Percentiles rank a stretch among this genome's conserved stretches.
Conservation (phyloP, 2,329 filamentous ascomycete species). For the Mollisia scopiformis region DNA sequence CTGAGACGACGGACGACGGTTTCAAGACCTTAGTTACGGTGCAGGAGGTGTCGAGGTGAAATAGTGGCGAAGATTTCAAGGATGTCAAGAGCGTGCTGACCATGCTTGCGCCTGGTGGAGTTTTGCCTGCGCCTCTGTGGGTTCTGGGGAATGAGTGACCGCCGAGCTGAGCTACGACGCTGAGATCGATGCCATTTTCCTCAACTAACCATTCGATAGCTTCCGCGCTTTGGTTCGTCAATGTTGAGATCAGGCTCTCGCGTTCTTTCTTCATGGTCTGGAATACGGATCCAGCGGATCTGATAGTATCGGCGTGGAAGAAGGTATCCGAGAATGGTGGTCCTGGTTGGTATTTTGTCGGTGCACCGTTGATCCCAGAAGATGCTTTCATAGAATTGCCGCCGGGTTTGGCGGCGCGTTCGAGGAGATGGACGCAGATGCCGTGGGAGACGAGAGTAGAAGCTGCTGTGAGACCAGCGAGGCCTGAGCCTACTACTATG, state of each 20-base stretch:
- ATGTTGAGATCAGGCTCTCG: slow-evolving; percentile 48
- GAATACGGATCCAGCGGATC: slow-evolving; percentile 51
- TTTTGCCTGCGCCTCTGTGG: slow-evolving; percentile 57
- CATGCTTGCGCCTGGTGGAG: slow-evolving; percentile 62
- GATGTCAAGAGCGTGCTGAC: slow-evolving; percentile 55
- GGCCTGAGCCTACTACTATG: slow-evolving; percentile 66
- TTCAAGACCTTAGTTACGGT: slow-evolving; percentile 55
- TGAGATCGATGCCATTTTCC: slow-evolving; percentile 60
- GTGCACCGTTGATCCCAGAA: slow-evolving; percentile 66
- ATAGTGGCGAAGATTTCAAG: slow-evolving; percentile 51
- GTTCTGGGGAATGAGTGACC: slow-evolving; percentile 60
- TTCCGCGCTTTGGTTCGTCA: slow-evolving; percentile 50
- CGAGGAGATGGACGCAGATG: slow-evolving; percentile 58
- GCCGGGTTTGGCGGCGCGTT: slow-evolving; percentile 61
- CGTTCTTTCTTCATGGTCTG: slow-evolving; percentile 29
- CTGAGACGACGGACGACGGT: slow-evolving; percentile 43
- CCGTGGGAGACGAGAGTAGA: slow-evolving; percentile 56
- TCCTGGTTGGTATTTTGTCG: slow-evolving; percentile 56
- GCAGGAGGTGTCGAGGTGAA: slow-evolving; percentile 54
- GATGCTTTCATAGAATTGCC: slow-evolving; percentile 71
- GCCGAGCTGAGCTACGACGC: slow-evolving; percentile 59
- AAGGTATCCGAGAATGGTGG: slow-evolving; percentile 40
- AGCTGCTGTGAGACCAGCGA: slow-evolving; percentile 64
- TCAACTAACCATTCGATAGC: slow-evolving; percentile 61
- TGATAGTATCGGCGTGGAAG: slow-evolving; percentile 60